Evolutionary conservation across 495 filamentous ascomycete species (phyloP).

Genomic region (Rhypophila decipiens): DNA sequence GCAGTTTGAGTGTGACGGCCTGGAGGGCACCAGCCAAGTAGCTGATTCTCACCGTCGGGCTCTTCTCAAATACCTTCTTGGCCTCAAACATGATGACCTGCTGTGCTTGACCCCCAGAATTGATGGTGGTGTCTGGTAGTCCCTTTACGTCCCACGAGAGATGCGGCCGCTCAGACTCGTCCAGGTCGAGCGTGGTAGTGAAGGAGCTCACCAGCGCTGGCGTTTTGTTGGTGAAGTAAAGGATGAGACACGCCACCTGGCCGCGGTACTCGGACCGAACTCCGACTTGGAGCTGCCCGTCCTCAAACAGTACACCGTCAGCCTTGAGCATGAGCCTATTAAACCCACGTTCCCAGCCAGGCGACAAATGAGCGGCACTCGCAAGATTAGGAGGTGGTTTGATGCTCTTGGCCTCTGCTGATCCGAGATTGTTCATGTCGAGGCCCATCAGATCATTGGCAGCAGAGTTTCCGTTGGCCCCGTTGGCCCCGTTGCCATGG

Average conservation of each 20-base stretch:
- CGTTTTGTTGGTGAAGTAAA: constrained; percentile 94
- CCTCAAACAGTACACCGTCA: constrained; percentile 91
- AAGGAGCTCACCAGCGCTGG: constrained; percentile 76
- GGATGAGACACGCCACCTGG: constrained; percentile 87
- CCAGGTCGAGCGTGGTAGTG: constrained; percentile 84
- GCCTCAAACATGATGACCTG: constrained; percentile 93
- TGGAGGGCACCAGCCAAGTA: constrained; percentile 93
- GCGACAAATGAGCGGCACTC: constrained; percentile 83
- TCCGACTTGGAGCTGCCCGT: constrained; percentile 88
- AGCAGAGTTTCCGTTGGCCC: constrained; percentile 45
- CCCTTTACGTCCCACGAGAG: constrained; percentile 79
- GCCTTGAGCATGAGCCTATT: constrained; percentile 69
- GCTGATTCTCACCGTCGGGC: constrained; percentile 87
- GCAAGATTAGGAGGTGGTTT: constrained; percentile 74
- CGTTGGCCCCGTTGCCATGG: constrained; percentile 46
- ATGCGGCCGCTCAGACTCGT: constrained; percentile 58
- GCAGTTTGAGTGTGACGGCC: constrained; percentile 84
- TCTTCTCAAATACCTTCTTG: constrained; percentile 70
- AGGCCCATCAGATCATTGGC: constrained; percentile 69
- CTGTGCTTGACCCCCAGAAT: constrained; percentile 71
- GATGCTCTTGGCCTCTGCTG: constrained; percentile 49
- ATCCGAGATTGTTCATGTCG: constrained; percentile 58
- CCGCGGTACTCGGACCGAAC: constrained; percentile 89
- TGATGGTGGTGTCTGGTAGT: constrained; percentile 77
- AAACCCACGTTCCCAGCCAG: constrained; percentile 91